Base-by-base conservation (phyloP, 148 eudicot species). In the Chenopodium berlandieri region DNA sequence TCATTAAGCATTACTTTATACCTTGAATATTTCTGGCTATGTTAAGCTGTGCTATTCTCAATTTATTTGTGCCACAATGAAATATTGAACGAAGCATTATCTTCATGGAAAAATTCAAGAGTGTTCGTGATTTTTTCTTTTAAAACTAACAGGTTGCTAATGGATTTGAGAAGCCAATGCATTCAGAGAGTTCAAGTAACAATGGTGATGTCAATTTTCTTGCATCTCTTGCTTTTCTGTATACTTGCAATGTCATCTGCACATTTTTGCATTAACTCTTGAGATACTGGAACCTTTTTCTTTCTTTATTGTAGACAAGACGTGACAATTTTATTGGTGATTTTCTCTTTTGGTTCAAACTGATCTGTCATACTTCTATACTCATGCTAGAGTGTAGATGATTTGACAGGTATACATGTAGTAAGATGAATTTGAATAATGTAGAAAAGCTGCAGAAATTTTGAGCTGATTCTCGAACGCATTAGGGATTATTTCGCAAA, bases 171-270 rank as follows among this genome's bases (percentile, higher is more conserved):
- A 82, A 84, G 82, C 72, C 75, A 20, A 67, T 3, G 47, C 81
- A 83, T 44, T 78, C 83, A 14, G 73, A 34, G 63, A 81, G 60
- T 71, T 54, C 76, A 46, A 66, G 50, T 71, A 56, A 34, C 80
- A 32, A 81, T 62, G 89, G 92, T 91, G 79, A 87, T 84, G 31
- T 76, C 74, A 78, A 63, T 79, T 81, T 20, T 74, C 77, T 78
- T 50, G 16, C 34, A 32, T 9, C 65, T 46, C 23, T 44, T 2
- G 11, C 73, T 14, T 76, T 27, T 48, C 1, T 13, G 31, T 64
- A 62, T 1, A 40, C 19, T 17, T 83, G 20, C 25, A 31, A 0
- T 79, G 48, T 34, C 27, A 25, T 17, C 23, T 20, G 27, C 10
- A 13, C n/a, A 10, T 19, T 27, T 54, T 34, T 31, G 19, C n/a